Evolutionary conservation across 345 rosid species (phyloP).

Genomic region (Gossypium thurberi): DNA sequence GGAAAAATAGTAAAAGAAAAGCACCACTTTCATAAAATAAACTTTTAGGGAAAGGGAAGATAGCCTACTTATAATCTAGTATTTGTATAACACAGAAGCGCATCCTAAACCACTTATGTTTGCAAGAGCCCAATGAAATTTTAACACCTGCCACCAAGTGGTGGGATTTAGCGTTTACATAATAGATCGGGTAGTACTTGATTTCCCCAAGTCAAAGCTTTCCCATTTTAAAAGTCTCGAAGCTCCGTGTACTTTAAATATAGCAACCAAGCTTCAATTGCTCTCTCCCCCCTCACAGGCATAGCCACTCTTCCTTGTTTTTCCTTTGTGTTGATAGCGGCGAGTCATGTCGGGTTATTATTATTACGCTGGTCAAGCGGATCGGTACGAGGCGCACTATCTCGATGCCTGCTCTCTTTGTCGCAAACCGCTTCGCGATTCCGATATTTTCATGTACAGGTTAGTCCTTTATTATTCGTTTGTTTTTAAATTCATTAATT

Average conservation of each 20-base stretch:
- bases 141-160: slow-evolving; percentile 2
- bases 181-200: slow-evolving; percentile 21
- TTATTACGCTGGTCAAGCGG: slow-evolving; percentile 29
- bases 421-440: slow-evolving; percentile 49
- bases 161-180: slow-evolving; percentile 1
- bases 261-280: neutral
- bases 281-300: neutral
- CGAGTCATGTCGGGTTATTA: slow-evolving; percentile 24
- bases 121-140: slow-evolving; percentile 7
- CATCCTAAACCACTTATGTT: neutral
- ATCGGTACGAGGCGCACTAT: slow-evolving; percentile 44
- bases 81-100: neutral
- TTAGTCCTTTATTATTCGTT: slow-evolving; percentile 10
- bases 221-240: neutral
- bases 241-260: slow-evolving; percentile 7
- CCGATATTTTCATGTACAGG: slow-evolving; percentile 96
- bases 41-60: too few species aligned
- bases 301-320: neutral
- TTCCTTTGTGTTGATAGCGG: neutral
- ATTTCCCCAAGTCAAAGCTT: slow-evolving; percentile 11
- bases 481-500: neutral
- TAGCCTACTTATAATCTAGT: neutral
- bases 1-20: slow-evolving; percentile 8
- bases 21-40: neutral
- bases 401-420: slow-evolving; percentile 73